Evolutionary conservation across 495 filamentous ascomycete species (phyloP), one percentile per base, ranked within the genome.

Genomic region (Penicillium daleae): DNA sequence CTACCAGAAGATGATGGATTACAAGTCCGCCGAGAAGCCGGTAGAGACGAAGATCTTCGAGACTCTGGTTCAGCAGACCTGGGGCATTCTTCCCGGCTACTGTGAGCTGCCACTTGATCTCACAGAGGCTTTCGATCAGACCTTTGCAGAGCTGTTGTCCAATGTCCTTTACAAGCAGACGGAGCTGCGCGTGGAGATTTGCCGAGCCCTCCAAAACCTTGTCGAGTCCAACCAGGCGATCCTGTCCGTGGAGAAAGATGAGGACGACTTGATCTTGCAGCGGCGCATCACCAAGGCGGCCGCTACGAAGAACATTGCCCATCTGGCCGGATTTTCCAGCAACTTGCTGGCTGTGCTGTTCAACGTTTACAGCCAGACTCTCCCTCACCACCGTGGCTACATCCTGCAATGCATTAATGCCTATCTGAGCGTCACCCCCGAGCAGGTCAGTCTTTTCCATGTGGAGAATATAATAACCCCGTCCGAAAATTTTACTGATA

Each of bases 21-120:
- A 92, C 67, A 89, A 87, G 12, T 80, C 84, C 3, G 85, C 85
- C 8, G 89, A 92, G 71, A 97, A 96, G 79, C 91, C 91, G 0
- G 90, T 97, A 80, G 92, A 97, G 71, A 86, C 91, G 68, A 99
- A 99, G 81, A 96, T 99, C 61, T 98, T 93, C 75, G 95, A 99
- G 75, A 98, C 95, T 0, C 73, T 99, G 1, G 91, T 99, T 2
- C 90, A 96, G 56, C 95, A 99, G 71, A 93, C 95, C 22, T 99
- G 96, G 95, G 89, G 90, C 21, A 85, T 91, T 54, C 83, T 99
- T n/a, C 93, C 96, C 0, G 95, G 95, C 32, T 99, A 97, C 74
- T 98, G 95, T 71, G 90, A 96, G 71, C 78, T 96, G 53, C 93
- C 95, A 4, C 76, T 95, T 40, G 95, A 98, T 73, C 70, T 98